phyloP scores from a whole-genome alignment of 1,284 basidiomycete species.

The Leccinum pachyderme region DNA sequence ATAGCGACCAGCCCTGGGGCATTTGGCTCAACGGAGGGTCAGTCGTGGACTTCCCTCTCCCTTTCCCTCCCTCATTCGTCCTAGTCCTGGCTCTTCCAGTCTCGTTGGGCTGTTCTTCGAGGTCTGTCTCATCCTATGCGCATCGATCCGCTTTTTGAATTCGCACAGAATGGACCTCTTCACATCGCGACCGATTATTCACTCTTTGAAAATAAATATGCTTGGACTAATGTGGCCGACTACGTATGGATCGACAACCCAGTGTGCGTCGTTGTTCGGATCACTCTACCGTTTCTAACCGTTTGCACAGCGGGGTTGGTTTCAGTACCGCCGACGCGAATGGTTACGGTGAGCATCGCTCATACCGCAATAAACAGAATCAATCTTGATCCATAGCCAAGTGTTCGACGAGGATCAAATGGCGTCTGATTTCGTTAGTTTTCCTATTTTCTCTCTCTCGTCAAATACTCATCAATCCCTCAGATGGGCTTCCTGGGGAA shows the following conservation, averaged over 20 bases:
- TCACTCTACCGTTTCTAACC: conserved; percentile 6
- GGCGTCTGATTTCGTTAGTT: conserved; percentile 63
- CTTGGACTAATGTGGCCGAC: conserved; percentile 62
- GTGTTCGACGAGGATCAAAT: conserved; percentile 67
- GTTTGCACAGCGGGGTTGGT: conserved; percentile 49
- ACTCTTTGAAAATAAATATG: conserved; percentile 48
- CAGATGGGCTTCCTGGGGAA: conserved; percentile 69
- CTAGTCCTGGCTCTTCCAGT: conserved; percentile 68
- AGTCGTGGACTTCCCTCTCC: conserved; percentile 16
- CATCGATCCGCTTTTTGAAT: background rate
- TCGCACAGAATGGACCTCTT: conserved; percentile 63
- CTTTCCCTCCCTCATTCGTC: background rate
- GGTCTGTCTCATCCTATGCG: conserved; percentile 36
- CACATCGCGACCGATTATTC: conserved; percentile 50
- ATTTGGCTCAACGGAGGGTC: conserved; percentile 77
- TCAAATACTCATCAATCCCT: background rate
- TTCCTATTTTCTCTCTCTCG: background rate
- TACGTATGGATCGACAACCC: conserved; percentile 75
- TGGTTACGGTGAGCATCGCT: conserved; percentile 49
- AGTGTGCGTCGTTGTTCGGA: conserved; percentile 43
- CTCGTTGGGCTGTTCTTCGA: conserved; percentile 63
- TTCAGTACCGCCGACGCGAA: conserved; percentile 61
- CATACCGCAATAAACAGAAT: conserved; percentile 1
- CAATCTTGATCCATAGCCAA: conserved; percentile 25
- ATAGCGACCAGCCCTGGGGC: conserved; percentile 58